phyloP scores from a whole-genome alignment of 352 stramenopile genomes.

The Globisporangium nunn region DNA sequence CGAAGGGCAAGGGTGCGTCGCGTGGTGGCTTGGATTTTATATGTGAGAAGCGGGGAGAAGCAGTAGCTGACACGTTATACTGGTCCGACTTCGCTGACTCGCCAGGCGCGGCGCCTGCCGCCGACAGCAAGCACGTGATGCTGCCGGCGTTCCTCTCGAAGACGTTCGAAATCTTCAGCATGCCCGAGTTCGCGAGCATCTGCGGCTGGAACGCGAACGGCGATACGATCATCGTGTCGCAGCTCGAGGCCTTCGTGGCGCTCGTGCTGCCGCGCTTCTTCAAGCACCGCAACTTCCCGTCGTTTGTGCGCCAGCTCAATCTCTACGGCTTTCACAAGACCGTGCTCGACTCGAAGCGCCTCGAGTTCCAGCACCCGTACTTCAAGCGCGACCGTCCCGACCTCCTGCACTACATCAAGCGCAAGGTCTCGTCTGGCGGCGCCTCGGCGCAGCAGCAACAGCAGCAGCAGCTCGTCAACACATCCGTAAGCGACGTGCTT shows the following conservation, averaged over 20 bases:
- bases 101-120: background rate
- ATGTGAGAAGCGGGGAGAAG: background rate
- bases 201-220: slow-evolving; percentile 89
- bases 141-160: slow-evolving; percentile 90
- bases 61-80: background rate
- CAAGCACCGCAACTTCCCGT: slow-evolving; percentile 91
- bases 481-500: slow-evolving; percentile 19
- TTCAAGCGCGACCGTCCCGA: slow-evolving; percentile 86
- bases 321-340: slow-evolving; percentile 93
- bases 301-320: slow-evolving; percentile 93
- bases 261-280: slow-evolving; percentile 88
- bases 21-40: background rate
- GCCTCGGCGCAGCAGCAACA: slow-evolving; percentile 24
- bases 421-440: slow-evolving; percentile 67
- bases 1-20: slow-evolving; percentile 6
- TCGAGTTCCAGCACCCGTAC: slow-evolving; percentile 92
- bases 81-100: background rate
- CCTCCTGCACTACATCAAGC: slow-evolving; percentile 84
- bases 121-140: slow-evolving; percentile 75
- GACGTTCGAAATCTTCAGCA: slow-evolving; percentile 92
- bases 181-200: slow-evolving; percentile 68
- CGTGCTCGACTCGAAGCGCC: slow-evolving; percentile 86
- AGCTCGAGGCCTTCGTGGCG: slow-evolving; percentile 75
- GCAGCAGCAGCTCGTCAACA: slow-evolving; percentile 34
- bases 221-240: slow-evolving; percentile 90